Conservation (phyloP, 345 rosid species). For the Acer campestre region DNA sequence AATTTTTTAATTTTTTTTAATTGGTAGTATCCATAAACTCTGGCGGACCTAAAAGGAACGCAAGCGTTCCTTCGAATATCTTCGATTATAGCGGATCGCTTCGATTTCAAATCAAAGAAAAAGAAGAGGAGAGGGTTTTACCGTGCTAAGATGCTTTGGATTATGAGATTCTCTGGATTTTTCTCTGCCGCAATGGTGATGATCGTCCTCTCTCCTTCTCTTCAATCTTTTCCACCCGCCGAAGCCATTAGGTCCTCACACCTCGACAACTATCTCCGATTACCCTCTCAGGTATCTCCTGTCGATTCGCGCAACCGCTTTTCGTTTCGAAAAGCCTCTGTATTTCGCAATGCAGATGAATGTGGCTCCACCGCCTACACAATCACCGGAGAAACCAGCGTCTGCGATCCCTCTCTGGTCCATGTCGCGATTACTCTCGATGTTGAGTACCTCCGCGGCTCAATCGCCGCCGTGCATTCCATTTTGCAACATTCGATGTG, state of each 20-base stretch:
- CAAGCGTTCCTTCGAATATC: conserved; percentile 43
- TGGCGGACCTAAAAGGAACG: conserved; percentile 61
- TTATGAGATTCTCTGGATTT: conserved; percentile 66
- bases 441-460: conserved; percentile 87
- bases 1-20: neutral
- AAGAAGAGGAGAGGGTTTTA: conserved; percentile 36
- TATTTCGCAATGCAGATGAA: conserved; percentile 83
- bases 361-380: conserved; percentile 50
- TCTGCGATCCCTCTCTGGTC: conserved; percentile 77
- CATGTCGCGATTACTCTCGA: conserved; percentile 95
- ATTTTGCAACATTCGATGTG: conserved; percentile 74
- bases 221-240: conserved; percentile 89
- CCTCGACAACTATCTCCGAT: conserved; percentile 50
- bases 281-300: conserved; percentile 27
- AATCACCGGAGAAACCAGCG: conserved; percentile 30
- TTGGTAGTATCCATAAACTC: conserved; percentile 21
- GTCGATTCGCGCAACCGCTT: conserved; percentile 34
- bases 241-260: conserved; percentile 86
- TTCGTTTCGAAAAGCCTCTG: conserved; percentile 61
- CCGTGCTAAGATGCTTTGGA: conserved; percentile 68
- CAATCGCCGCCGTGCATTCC: conserved; percentile 94
- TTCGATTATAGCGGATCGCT: conserved; percentile 43
- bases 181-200: conserved; percentile 72
- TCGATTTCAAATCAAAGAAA: conserved; percentile 47
- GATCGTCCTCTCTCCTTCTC: conserved; percentile 80